Conservation (phyloP, 495 filamentous ascomycete genomes). For the Sordaria brevicollis region DNA sequence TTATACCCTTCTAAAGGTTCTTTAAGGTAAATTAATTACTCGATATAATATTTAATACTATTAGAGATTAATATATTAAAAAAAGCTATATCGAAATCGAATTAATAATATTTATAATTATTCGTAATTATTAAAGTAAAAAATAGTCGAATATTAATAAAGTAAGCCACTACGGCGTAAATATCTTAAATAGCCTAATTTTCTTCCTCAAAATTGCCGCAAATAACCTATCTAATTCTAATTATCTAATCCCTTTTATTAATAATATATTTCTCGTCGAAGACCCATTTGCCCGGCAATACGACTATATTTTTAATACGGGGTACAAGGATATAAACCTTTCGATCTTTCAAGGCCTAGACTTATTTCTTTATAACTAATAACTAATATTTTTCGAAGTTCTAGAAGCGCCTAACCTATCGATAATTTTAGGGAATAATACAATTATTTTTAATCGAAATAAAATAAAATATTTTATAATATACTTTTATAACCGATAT, state of each 20-base stretch:
- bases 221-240: not conserved
- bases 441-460: too few species aligned
- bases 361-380: not conserved
- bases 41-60: not conserved
- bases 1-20: not conserved
- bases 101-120: not conserved
- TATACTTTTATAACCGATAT: not conserved
- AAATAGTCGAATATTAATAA: not conserved
- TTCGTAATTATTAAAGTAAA: not conserved
- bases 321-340: not conserved
- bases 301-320: not conserved
- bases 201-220: too few species aligned
- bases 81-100: not conserved
- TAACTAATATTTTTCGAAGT: too few species aligned
- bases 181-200: not conserved
- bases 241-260: not conserved
- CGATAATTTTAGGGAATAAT: constrained; percentile 16
- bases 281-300: not conserved
- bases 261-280: not conserved
- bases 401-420: not conserved
- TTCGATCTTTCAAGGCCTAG: not conserved
- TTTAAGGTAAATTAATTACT: not conserved
- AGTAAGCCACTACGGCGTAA: not conserved
- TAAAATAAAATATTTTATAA: not conserved
- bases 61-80: not conserved